A percentile compares a stretch with the other conserved stretches of the same genome.
Conservation (phyloP, 192 early-diverging fungal genomes). For the Linnemannia exigua region DNA sequence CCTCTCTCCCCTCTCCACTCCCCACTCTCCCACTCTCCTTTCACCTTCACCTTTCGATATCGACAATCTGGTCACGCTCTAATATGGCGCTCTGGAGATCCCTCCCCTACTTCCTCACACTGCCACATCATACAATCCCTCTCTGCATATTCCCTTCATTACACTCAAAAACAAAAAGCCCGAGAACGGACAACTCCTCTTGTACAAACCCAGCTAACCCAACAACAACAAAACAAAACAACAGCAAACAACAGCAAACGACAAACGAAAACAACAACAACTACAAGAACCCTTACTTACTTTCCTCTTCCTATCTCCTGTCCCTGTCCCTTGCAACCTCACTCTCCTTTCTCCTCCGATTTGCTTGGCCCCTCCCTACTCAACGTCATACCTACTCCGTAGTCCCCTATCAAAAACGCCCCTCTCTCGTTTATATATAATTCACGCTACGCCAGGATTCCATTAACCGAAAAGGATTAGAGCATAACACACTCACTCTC, state of each 20-base stretch:
- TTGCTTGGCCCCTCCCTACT: not conserved
- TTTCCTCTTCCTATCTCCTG: not conserved
- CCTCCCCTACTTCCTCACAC: not conserved
- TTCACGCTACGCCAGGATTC: not conserved
- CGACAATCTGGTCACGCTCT: constrained; percentile 5
- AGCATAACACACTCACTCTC: not conserved
- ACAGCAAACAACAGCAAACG: not conserved
- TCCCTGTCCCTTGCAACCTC: not conserved
- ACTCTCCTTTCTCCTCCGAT: not conserved
- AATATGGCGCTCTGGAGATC: constrained; percentile 2
- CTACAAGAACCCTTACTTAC: not conserved
- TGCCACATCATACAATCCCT: constrained; percentile 2
- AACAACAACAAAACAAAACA: not conserved
- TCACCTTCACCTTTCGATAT: not conserved
- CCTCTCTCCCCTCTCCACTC: not conserved
- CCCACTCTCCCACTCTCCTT: not conserved
- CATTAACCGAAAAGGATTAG: not conserved
- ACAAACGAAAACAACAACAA: not conserved
- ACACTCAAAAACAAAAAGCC: not conserved
- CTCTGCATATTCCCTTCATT: not conserved
- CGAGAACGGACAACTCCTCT: not conserved
- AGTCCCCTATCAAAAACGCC: not conserved
- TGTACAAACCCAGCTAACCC: constrained; percentile 2
- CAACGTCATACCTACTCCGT: not conserved
- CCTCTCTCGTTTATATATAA: not conserved